These are phyloP conservation scores for Helichrysum umbraculigerum DNA, from an alignment of 129 eudicot species.

Conservation along the genomic window DNA sequence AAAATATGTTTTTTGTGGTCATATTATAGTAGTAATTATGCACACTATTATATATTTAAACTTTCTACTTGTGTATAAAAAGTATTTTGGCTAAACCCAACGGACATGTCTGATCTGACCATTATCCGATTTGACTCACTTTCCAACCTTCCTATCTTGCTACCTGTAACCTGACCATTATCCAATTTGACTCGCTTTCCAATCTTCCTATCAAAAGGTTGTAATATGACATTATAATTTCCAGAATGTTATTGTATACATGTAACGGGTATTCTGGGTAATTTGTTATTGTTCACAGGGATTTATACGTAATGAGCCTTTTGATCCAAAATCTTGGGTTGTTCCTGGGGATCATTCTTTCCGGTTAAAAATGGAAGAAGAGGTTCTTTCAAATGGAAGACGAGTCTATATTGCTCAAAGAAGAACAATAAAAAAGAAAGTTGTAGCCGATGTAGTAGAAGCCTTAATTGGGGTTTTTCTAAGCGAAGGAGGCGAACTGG, in stretches of 20 bases:
- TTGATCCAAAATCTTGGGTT: constrained; percentile 74
- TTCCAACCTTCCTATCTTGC: background rate
- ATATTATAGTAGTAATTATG: too few species aligned
- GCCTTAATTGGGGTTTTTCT: constrained; percentile 84
- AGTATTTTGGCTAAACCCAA: background rate
- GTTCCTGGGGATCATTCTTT: constrained; percentile 58
- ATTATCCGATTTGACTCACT: background rate
- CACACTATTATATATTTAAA: background rate
- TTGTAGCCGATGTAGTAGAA: constrained; percentile 82
- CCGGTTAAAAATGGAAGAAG: constrained; percentile 34
- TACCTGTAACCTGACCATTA: background rate
- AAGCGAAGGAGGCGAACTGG: constrained; percentile 67
- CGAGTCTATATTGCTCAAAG: constrained; percentile 40
- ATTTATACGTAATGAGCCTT: constrained; percentile 69
- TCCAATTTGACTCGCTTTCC: background rate
- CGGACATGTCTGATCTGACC: too few species aligned
- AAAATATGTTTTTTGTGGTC: too few species aligned
- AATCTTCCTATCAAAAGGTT: background rate
- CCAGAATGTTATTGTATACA: background rate
- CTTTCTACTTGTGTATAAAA: background rate
- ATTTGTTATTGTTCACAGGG: constrained; percentile 49
- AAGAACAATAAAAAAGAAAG: constrained; percentile 55
- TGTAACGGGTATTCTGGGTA: constrained; percentile 10
- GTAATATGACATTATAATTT: constrained; percentile 1
- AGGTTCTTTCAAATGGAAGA: constrained; percentile 32